phyloP scores from a whole-genome alignment of 1,284 basidiomycete species.

The Cutaneotrichosporon cavernicola region DNA sequence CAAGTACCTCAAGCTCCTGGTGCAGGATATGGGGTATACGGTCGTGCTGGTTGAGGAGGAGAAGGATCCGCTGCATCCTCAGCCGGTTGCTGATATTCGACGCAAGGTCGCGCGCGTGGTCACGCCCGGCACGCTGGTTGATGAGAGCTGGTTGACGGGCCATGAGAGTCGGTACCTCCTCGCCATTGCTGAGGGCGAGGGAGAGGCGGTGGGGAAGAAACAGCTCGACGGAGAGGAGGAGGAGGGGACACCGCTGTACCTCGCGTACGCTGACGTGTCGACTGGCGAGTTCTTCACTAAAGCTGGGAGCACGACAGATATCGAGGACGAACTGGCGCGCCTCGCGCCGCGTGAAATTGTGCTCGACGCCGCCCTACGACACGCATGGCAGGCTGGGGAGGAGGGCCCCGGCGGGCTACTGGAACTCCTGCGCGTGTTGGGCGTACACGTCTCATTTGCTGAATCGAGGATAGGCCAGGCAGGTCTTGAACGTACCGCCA shows the following conservation, averaged over 20 bases:
- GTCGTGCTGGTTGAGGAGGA: conserved; percentile 94
- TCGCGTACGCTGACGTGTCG: conserved; percentile 94
- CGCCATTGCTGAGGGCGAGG: conserved; percentile 58
- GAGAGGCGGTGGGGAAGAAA: neutral
- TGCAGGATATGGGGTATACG: conserved; percentile 74
- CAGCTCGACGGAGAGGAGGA: neutral
- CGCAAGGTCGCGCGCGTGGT: conserved; percentile 78
- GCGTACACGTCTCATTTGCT: conserved; percentile 47
- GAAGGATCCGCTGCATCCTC: conserved; percentile 34
- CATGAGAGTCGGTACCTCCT: conserved; percentile 86
- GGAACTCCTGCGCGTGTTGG: conserved; percentile 35
- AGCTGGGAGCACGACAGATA: conserved; percentile 57
- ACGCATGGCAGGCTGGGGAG: conserved; percentile 26
- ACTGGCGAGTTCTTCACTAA: conserved; percentile 90
- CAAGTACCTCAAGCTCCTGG: conserved; percentile 79
- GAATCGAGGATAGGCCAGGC: conserved; percentile 14
- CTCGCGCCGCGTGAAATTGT: conserved; percentile 81
- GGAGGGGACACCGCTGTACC: conserved; percentile 19
- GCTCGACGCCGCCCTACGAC: conserved; percentile 59
- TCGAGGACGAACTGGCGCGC: conserved; percentile 80
- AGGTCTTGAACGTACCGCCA: conserved; percentile 54
- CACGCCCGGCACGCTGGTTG: conserved; percentile 87
- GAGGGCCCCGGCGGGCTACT: conserved; percentile 8
- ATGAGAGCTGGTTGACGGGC: conserved; percentile 79
- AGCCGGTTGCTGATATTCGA: conserved; percentile 25